These are phyloP conservation scores for Clavispora santaluciae DNA, from an alignment of 805 yeast species.

Conservation along the genomic window DNA sequence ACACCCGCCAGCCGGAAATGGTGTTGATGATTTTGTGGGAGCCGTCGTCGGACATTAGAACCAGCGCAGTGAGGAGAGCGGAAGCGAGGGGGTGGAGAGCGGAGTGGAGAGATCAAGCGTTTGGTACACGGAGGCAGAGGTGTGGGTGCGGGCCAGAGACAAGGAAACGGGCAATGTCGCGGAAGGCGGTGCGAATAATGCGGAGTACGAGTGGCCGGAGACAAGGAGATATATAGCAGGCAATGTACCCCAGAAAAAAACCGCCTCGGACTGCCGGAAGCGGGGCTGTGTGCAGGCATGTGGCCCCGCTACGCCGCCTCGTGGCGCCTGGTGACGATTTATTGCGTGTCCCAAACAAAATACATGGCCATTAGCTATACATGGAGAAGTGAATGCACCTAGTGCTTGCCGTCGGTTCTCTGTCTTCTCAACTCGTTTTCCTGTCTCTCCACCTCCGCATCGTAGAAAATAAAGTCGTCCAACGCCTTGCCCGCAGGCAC, in stretches of 20 bases:
- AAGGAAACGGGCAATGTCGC: not conserved
- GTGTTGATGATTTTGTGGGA: constrained; percentile 37
- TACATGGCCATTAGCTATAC: constrained; percentile 1
- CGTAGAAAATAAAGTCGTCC: constrained; percentile 87
- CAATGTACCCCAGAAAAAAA: not conserved
- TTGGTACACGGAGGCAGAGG: not conserved
- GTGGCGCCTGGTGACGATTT: too few relatives aligned
- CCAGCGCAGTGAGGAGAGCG: not conserved
- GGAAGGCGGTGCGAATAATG: not conserved
- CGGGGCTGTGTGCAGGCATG: constrained; percentile 3
- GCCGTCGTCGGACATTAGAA: constrained; percentile 1
- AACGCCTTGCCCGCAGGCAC: constrained; percentile 95
- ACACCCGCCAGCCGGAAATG: constrained; percentile 45
- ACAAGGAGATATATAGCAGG: constrained; percentile 1
- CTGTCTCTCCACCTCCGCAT: constrained; percentile 72
- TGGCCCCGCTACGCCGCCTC: too few relatives aligned
- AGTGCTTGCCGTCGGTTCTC: constrained; percentile 72
- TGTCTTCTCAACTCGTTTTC: constrained; percentile 61
- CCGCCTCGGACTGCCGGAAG: constrained; percentile 3
- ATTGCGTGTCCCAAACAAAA: too few relatives aligned
- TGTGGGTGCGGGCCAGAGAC: not conserved
- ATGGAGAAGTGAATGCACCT: constrained; percentile 5
- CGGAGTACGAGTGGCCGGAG: not conserved
- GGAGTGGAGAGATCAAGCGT: too few relatives aligned
- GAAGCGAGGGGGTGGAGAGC: too few relatives aligned